These are phyloP conservation scores for Wickerhamiella sergipiensis DNA, from an alignment of 805 yeast genomes.

Conservation along the genomic window DNA sequence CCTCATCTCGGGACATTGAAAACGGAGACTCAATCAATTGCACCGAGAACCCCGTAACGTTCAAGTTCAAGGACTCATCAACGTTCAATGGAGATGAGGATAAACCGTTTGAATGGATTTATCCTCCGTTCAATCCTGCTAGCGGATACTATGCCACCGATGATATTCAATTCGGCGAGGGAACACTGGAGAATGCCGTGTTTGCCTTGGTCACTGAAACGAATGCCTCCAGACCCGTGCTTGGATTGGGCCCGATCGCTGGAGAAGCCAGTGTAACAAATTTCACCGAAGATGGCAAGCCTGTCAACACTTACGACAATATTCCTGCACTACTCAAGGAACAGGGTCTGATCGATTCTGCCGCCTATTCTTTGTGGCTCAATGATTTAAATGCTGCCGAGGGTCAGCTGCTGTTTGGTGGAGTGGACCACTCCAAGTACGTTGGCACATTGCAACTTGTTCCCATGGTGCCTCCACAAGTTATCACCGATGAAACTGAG, in stretches of 20 bases:
- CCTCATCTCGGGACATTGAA: too few species aligned
- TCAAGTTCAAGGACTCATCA: conserved; percentile 16
- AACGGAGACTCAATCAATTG: too few species aligned
- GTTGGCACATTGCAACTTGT: conserved; percentile 23
- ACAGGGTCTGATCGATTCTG: conserved; percentile 29
- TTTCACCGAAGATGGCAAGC: conserved; percentile 1
- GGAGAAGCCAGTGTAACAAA: conserved; percentile 17
- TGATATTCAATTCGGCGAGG: conserved; percentile 34
- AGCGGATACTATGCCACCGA: conserved; percentile 45
- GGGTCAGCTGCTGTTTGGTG: conserved; percentile 29
- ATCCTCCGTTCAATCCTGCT: conserved; percentile 19
- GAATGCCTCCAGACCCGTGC: conserved; percentile 36
- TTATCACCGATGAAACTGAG: not conserved
- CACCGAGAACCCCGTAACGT: too few species aligned
- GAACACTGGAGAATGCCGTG: conserved; percentile 34
- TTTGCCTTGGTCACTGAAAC: conserved; percentile 59
- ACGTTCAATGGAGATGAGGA: conserved; percentile 8
- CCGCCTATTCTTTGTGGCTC: conserved; percentile 35
- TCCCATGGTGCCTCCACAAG: conserved; percentile 13
- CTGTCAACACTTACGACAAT: conserved; percentile 16
- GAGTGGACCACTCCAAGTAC: conserved; percentile 36
- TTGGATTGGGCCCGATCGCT: conserved; percentile 24
- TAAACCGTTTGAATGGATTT: too few species aligned
- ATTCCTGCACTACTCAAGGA: conserved; percentile 24
- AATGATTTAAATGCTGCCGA: conserved; percentile 19